Percentiles rank a stretch among this genome's conserved stretches.
These are phyloP conservation scores for Didymella pinodella DNA, from an alignment of 2,329 filamentous ascomycete species.

Conservation along the genomic window DNA sequence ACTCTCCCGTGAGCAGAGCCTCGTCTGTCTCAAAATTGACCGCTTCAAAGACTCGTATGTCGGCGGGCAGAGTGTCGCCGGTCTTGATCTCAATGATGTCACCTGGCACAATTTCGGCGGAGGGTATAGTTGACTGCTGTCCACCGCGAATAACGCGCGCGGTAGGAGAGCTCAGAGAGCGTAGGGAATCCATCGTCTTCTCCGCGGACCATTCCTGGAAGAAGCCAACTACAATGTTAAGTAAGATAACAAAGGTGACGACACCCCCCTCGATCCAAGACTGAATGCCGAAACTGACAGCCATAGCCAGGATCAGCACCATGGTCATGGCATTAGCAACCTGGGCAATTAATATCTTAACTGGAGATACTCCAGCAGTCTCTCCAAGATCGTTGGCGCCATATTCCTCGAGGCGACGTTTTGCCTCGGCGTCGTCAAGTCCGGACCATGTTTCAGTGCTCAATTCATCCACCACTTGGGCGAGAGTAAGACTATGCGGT, in stretches of 20 bases:
- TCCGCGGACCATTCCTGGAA: constrained; percentile 58
- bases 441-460: constrained; percentile 72
- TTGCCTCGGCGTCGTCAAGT: constrained; percentile 67
- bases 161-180: constrained; percentile 57
- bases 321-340: constrained; percentile 80
- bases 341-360: constrained; percentile 76
- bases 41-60: constrained; percentile 67
- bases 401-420: constrained; percentile 65
- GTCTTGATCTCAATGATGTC: constrained; percentile 70
- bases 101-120: constrained; percentile 69
- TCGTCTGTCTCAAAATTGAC: constrained; percentile 82
- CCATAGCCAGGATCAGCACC: constrained; percentile 62
- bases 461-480: constrained; percentile 63
- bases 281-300: constrained; percentile 56
- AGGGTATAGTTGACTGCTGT: constrained; percentile 60
- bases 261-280: constrained; percentile 60
- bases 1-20: constrained; percentile 74
- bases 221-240: constrained; percentile 58
- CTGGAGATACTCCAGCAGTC: constrained; percentile 71
- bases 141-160: constrained; percentile 62
- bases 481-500: constrained; percentile 66
- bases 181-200: constrained; percentile 60
- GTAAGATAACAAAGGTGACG: constrained; percentile 54
- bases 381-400: constrained; percentile 76
- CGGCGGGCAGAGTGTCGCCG: constrained; percentile 74